Conservation (phyloP, 139 green algal species). For the Picochlorum sp. region DNA sequence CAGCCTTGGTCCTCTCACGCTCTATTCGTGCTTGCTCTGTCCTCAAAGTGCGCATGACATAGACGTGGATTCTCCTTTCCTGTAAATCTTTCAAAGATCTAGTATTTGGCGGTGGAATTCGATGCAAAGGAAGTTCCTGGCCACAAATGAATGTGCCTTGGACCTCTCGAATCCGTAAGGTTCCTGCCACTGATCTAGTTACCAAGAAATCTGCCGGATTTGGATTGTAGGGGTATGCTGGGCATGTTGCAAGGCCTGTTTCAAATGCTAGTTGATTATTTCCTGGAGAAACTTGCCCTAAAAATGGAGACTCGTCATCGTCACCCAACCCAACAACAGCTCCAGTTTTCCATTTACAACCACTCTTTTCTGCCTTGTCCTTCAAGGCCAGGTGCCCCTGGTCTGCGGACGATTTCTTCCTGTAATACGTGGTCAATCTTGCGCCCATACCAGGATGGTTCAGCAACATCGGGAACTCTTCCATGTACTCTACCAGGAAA, state of each 20-base stretch:
- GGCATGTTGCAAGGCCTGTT: constrained; percentile 48
- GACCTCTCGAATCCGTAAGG: constrained; percentile 54
- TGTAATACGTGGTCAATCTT: constrained; percentile 64
- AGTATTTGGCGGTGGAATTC: constrained; percentile 21
- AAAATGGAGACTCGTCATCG: constrained; percentile 52
- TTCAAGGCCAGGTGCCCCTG: constrained; percentile 17
- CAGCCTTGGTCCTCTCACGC: not conserved
- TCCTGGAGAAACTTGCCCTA: constrained; percentile 38
- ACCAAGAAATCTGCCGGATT: constrained; percentile 69
- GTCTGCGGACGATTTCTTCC: constrained; percentile 41
- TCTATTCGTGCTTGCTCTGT: not conserved
- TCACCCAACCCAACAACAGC: constrained; percentile 39
- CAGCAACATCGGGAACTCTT: constrained; percentile 67
- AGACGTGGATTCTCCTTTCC: constrained; percentile 28
- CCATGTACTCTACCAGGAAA: constrained; percentile 69
- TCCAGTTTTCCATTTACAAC: constrained; percentile 39
- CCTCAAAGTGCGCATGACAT: constrained; percentile 29
- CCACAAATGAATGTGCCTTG: constrained; percentile 46
- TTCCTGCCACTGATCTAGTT: constrained; percentile 22
- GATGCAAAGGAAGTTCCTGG: constrained; percentile 59
- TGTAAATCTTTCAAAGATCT: constrained; percentile 29
- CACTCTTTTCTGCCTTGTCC: not conserved
- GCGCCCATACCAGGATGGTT: constrained; percentile 68
- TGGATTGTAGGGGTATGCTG: constrained; percentile 40
- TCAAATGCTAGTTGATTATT: constrained; percentile 35